Evolutionary conservation across 176 grass and related monocot species (phyloP).

Genomic region (Phragmites australis): DNA sequence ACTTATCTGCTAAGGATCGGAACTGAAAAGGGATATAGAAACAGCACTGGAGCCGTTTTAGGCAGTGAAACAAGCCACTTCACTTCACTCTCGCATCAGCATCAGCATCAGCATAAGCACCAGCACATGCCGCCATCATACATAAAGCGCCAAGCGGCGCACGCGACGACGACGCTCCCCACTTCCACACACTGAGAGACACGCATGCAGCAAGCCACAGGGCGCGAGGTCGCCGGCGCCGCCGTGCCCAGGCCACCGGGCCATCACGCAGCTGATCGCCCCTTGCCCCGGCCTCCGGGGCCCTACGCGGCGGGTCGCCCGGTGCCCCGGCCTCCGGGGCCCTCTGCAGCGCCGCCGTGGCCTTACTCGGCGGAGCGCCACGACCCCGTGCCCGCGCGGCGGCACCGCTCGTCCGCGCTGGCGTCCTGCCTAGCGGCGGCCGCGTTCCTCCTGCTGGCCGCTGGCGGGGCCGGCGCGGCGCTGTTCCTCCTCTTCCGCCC

Average conservation of each 20-base stretch:
- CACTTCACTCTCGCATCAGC: no score
- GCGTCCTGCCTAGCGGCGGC: conserved; percentile 61
- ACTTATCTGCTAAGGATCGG: no score
- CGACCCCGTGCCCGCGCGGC: not conserved
- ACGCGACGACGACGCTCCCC: no score
- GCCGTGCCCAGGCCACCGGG: not conserved
- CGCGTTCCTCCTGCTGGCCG: conserved; percentile 58
- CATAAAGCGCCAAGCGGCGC: no score
- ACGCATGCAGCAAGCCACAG: not conserved
- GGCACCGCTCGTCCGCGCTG: conserved; percentile 20
- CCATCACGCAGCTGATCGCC: not conserved
- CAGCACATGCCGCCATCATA: no score
- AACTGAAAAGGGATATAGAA: no score
- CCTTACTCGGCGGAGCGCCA: not conserved
- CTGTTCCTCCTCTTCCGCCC: conserved; percentile 80
- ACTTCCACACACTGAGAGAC: conserved; percentile 14
- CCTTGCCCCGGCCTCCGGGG: not conserved
- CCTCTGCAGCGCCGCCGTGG: not conserved
- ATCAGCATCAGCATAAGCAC: no score
- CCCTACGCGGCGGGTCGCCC: not conserved
- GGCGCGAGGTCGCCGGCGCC: not conserved
- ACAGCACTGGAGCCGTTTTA: no score
- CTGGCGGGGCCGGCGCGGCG: conserved; percentile 18
- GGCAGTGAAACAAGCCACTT: no score
- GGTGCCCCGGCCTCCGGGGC: not conserved